Evolutionary conservation across 2,329 filamentous ascomycete genomes (phyloP), one percentile per base, ranked within the genome.

Genomic region (Acarospora socialis): DNA sequence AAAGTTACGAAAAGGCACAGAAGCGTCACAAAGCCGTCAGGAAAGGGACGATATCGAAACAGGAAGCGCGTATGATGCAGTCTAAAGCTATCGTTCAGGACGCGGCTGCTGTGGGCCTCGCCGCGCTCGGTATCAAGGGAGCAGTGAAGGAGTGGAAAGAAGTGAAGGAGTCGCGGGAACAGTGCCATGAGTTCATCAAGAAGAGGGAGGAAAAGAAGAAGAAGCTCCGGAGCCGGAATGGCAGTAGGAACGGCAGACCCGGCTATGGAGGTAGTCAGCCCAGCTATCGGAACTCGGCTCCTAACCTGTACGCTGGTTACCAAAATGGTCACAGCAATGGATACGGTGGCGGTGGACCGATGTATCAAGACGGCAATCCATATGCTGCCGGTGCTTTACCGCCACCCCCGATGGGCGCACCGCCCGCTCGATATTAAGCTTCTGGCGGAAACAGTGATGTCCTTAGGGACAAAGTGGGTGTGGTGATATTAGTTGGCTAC

Each of bases 71-170:
- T 39, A 74, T 69, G 51, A 65, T 66, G 46, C 72, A 72, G 42
- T 65, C 66, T 22, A 77, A 76, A 51, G 71, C 70, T 34, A 68
- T 70, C 54, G 52, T 77, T 24, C 66, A 73, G 48, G 73, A 79
- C 52, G 68, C 64, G 18, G 70, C 74, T n/a, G 72, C 69, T 41
- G 61, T 79, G 19, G 73, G 73, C 39, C 70, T 80, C 43, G 73
- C 74, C 18, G 73, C 71, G 15, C 58, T 78, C 33, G 73, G 75
- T 51, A 72, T 79, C 57, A 77, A 77, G 51, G 66, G 68, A 30
- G 73, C 74, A 9, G 64, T 72, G 46, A 63, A 61, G 4, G 73
- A 77, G 50, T 78, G 75, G 70, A 73, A 77, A 52, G 70, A 77
- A 48, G 71, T 73, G 54, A 68, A 70, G 37, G 66, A 75, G 51